Percentiles rank a stretch among this genome's conserved stretches.
Conservation (phyloP, 306 rosid species). For the Pyrus communis region DNA sequence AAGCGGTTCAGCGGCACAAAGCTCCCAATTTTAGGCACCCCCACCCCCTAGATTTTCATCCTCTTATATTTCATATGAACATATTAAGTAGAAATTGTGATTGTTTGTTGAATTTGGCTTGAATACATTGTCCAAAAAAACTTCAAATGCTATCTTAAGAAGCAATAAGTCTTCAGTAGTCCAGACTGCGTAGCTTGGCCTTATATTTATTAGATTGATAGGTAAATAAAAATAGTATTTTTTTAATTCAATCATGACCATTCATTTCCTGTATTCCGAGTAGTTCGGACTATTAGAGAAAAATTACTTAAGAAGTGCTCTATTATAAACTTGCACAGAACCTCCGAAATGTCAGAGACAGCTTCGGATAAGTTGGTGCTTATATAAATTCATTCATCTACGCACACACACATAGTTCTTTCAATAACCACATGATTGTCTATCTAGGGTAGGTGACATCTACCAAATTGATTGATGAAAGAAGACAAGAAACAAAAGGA, state of each 20-base stretch:
- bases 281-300: too few relatives aligned
- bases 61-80: too few relatives aligned
- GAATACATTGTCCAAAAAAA: neutral
- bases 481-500: neutral
- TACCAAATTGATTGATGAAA: neutral
- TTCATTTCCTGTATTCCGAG: too few relatives aligned
- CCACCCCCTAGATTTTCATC: too few relatives aligned
- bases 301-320: neutral
- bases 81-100: too few relatives aligned
- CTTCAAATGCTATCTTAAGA: neutral
- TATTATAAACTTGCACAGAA: too few relatives aligned
- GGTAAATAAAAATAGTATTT: too few relatives aligned
- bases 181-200: fast-evolving
- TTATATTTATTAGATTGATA: too few relatives aligned
- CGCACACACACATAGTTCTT: neutral
- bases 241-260: too few relatives aligned
- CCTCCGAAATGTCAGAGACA: neutral
- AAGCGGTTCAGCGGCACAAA: too few relatives aligned
- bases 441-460: neutral
- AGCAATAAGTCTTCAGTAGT: too few relatives aligned
- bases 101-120: neutral
- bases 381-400: neutral
- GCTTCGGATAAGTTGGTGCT: neutral
- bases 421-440: neutral
- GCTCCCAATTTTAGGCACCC: too few relatives aligned